These are phyloP conservation scores for Kluyveromyces dobzhanskii DNA, from an alignment of 805 yeast species.

Conservation along the genomic window DNA sequence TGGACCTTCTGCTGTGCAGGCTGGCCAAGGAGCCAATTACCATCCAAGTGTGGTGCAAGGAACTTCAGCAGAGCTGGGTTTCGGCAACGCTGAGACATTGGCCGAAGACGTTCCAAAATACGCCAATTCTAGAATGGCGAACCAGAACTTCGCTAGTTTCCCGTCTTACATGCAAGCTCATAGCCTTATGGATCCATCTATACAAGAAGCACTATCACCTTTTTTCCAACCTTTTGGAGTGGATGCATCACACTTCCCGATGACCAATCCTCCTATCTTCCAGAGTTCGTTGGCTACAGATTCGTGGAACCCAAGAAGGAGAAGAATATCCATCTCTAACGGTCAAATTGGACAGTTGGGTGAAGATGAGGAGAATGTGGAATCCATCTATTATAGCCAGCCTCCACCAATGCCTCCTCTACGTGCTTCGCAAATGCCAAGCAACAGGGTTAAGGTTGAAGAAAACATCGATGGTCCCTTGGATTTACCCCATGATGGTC, in stretches of 20 bases:
- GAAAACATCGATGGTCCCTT: slow-evolving; percentile 4
- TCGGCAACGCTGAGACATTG: background rate
- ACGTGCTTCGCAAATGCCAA: background rate
- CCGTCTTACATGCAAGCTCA: slow-evolving; percentile 5
- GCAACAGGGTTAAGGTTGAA: background rate
- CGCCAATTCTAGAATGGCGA: slow-evolving; percentile 8
- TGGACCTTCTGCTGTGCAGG: background rate
- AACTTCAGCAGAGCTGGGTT: too few species aligned
- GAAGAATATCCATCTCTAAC: slow-evolving; percentile 74
- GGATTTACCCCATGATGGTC: slow-evolving; percentile 36
- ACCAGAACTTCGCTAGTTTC: slow-evolving; percentile 14
- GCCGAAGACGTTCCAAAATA: background rate
- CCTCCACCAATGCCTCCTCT: slow-evolving; percentile 24
- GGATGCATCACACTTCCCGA: slow-evolving; percentile 36
- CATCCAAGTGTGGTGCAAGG: too few species aligned
- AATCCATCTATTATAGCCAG: slow-evolving; percentile 31
- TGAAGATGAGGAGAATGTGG: slow-evolving; percentile 31
- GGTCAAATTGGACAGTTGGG: slow-evolving; percentile 78
- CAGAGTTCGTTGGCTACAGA: slow-evolving; percentile 33
- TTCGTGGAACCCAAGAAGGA: slow-evolving; percentile 27
- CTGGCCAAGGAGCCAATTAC: too few species aligned
- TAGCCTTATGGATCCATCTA: slow-evolving; percentile 22
- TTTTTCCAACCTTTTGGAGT: slow-evolving; percentile 38
- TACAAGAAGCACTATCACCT: slow-evolving; percentile 33
- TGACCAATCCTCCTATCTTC: slow-evolving; percentile 39